Base-by-base conservation (phyloP, 306 rosid species). In the Rubus parviflorus region DNA sequence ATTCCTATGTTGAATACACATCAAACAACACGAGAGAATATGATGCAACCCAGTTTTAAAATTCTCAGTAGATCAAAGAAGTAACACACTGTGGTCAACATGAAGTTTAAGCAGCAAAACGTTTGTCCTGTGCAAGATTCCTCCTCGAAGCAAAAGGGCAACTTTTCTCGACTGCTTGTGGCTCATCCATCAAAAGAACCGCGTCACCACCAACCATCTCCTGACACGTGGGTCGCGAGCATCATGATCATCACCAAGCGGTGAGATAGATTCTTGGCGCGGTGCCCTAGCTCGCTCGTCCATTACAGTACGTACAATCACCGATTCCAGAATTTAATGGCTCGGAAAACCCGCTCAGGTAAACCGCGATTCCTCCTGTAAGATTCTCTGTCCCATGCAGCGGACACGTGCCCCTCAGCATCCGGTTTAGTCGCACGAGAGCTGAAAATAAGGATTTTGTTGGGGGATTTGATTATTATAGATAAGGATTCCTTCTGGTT, bases 401-500 rank as follows among this genome's bases (percentile, higher is more conserved):
- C 7, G 56, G 54, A 77, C 78, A 80, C 80, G 77, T 81, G 79
- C 81, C 37, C 54, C 54, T 23, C 23, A 57, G 85, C 74, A 74
- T 84, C 78, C 1, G 4, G 8, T 65, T 65, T 74, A 11, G 25
- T 35, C 3, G 71, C 87, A 65, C 37, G 79, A 48, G 79, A 63
- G 68, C 76, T 66, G 51, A 46, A 60, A 64, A 43, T 1, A 6
- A 25, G 43, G 35, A 53, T 43, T 38, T 62, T 65, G 1, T 46
- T 47, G 10, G 66, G 77, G 77, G 40, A 8, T 69, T 46, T 63
- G 23, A 70, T 23, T 10, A 10, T 8, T 8, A 48, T 10, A 48
- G 91, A 85, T 85, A 82, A 84, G 83, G 91, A 87, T 87, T 85
- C 86, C 62, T 82, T 41, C 10, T 73, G 69, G 67, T 75, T 74